Percentiles rank a stretch among this genome's conserved stretches.
These are phyloP conservation scores for Colletotrichum godetiae DNA, from an alignment of 2,329 filamentous ascomycete genomes.

Conservation along the genomic window DNA sequence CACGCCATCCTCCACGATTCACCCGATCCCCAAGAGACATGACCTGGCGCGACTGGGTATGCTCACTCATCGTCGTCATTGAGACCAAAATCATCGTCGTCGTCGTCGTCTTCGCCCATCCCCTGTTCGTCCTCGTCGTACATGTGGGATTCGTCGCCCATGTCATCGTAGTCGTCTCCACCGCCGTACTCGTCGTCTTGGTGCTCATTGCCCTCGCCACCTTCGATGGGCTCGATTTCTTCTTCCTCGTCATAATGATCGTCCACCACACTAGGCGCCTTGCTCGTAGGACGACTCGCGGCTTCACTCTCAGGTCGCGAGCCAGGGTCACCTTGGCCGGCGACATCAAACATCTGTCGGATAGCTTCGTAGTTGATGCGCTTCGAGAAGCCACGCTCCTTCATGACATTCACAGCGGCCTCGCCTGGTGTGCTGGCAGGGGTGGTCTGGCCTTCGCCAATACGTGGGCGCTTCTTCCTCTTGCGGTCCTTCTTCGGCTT, in stretches of 20 bases:
- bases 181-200: slow-evolving; percentile 46
- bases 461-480: slow-evolving; percentile 65
- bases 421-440: slow-evolving; percentile 76
- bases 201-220: slow-evolving; percentile 37
- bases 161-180: slow-evolving; percentile 48
- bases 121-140: slow-evolving; percentile 34
- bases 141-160: slow-evolving; percentile 42
- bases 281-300: slow-evolving; percentile 48
- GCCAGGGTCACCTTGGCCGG: slow-evolving; percentile 56
- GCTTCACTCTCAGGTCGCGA: slow-evolving; percentile 61
- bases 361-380: slow-evolving; percentile 80
- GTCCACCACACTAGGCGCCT: slow-evolving; percentile 48
- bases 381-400: slow-evolving; percentile 76
- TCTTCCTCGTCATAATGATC: slow-evolving; percentile 51
- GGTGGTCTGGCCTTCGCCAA: slow-evolving; percentile 73
- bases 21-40: background rate
- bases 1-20: background rate
- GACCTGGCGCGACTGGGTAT: background rate
- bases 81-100: slow-evolving; percentile 31
- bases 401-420: slow-evolving; percentile 75
- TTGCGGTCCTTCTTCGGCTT: slow-evolving; percentile 68
- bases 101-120: slow-evolving; percentile 27
- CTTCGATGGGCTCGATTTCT: slow-evolving; percentile 44
- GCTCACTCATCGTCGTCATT: slow-evolving; percentile 30
- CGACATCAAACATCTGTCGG: slow-evolving; percentile 65